Percentiles rank a stretch among this genome's conserved stretches.
These are phyloP conservation scores for Aleurites moluccanus DNA, from an alignment of 441 rosid species.

Conservation along the genomic window DNA sequence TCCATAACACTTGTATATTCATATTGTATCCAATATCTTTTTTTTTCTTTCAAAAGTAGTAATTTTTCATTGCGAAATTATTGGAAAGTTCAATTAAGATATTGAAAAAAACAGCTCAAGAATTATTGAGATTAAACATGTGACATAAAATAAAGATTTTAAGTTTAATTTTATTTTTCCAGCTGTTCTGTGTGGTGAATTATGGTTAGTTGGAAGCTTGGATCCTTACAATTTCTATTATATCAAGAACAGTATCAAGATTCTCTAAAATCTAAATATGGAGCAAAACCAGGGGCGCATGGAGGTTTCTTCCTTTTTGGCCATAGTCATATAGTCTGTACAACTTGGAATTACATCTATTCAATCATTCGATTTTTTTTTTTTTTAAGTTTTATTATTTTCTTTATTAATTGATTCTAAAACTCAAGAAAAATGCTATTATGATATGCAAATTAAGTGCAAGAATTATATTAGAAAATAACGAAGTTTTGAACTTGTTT, in stretches of 20 bases:
- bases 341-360: conserved; percentile 19
- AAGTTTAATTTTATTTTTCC: neutral
- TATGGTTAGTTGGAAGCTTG: conserved; percentile 23
- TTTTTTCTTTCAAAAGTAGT: too few species aligned
- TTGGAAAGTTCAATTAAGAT: too few species aligned
- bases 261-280: neutral
- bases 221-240: neutral
- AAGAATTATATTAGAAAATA: too few species aligned
- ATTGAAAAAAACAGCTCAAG: neutral
- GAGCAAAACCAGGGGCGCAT: conserved; percentile 42
- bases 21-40: too few species aligned
- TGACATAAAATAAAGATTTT: conserved; percentile 10
- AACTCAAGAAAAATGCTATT: too few species aligned
- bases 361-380: conserved; percentile 1
- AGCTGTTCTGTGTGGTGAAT: neutral
- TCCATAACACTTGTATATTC: too few species aligned
- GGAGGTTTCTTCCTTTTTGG: conserved; percentile 16
- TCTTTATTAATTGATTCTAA: neutral
- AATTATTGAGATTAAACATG: conserved; percentile 23
- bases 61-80: too few species aligned
- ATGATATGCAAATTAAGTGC: too few species aligned
- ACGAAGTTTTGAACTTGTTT: too few species aligned
- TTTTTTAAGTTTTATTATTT: too few species aligned
- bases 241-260: neutral
- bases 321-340: conserved; percentile 10